Percentiles rank a stretch among this genome's conserved stretches.
Evolutionary conservation across 805 yeast genomes (phyloP).

Genomic region (Komagataella mondaviorum): DNA sequence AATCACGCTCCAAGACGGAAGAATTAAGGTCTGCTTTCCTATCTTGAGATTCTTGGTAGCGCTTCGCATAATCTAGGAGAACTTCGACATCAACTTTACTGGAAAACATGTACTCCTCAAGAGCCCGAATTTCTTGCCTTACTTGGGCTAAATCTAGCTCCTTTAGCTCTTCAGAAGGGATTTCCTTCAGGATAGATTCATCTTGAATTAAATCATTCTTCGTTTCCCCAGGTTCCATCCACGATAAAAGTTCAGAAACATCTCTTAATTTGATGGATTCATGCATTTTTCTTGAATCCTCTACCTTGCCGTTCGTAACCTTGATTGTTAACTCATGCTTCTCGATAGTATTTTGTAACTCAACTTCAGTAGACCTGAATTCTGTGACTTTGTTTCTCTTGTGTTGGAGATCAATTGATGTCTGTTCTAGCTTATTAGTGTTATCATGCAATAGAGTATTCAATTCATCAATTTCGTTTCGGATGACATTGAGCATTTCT

Average conservation of each 20-base stretch:
- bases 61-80: slow-evolving; percentile 59
- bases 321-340: slow-evolving; percentile 28
- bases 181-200: slow-evolving; percentile 21
- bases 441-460: slow-evolving; percentile 14
- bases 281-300: slow-evolving; percentile 25
- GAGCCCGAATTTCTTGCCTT: slow-evolving; percentile 33
- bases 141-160: slow-evolving; percentile 32
- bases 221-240: slow-evolving; percentile 26
- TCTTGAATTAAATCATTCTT: slow-evolving; percentile 14
- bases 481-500: slow-evolving; percentile 8
- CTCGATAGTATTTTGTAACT: slow-evolving; percentile 49
- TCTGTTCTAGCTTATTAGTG: slow-evolving; percentile 25
- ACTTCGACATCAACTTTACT: slow-evolving; percentile 61
- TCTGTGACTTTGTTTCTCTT: slow-evolving; percentile 33
- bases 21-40: slow-evolving; percentile 55
- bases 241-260: slow-evolving; percentile 31
- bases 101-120: slow-evolving; percentile 42
- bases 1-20: slow-evolving; percentile 57
- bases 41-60: slow-evolving; percentile 47
- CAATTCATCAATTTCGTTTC: slow-evolving; percentile 14
- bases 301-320: slow-evolving; percentile 24
- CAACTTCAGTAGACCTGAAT: slow-evolving; percentile 53
- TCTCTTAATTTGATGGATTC: slow-evolving; percentile 38
- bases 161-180: slow-evolving; percentile 37
- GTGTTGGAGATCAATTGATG: slow-evolving; percentile 25